Evolutionary conservation across 257 asterid genomes (phyloP).

Genomic region (Lantana camara): DNA sequence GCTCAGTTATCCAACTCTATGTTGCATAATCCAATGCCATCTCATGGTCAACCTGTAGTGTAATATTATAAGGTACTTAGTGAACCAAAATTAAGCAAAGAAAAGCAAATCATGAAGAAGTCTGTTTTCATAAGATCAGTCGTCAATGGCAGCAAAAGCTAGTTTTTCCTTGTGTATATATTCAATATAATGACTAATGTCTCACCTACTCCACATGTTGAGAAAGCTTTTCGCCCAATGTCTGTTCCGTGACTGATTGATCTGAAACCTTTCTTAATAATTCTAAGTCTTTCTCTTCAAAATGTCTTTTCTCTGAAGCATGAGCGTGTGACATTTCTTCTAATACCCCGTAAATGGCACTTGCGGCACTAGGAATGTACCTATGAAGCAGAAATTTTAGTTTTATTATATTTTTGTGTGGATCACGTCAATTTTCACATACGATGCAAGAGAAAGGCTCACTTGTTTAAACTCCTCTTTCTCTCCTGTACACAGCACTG

Average conservation of each 20-base stretch:
- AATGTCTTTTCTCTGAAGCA: constrained; percentile 66
- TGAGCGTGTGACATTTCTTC: constrained; percentile 59
- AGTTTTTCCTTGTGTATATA: too few relatives aligned
- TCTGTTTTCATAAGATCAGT: too few relatives aligned
- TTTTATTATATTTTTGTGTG: constrained; percentile 19
- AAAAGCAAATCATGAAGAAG: too few relatives aligned
- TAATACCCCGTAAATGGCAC: constrained; percentile 68
- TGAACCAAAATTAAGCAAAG: too few relatives aligned
- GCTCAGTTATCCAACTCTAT: constrained; percentile 79
- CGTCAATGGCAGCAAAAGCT: too few relatives aligned
- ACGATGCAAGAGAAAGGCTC: constrained; percentile 28
- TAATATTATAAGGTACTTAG: too few relatives aligned
- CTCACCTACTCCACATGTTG: constrained; percentile 82
- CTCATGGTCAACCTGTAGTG: constrained; percentile 84
- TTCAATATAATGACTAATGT: neutral
- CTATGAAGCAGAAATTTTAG: constrained; percentile 41
- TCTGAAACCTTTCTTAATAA: constrained; percentile 64
- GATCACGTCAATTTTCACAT: constrained; percentile 29
- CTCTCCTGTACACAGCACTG: too few relatives aligned
- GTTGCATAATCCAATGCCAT: constrained; percentile 94
- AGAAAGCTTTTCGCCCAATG: constrained; percentile 73
- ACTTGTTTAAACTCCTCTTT: constrained; percentile 85
- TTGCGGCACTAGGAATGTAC: constrained; percentile 77
- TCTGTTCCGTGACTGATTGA: constrained; percentile 53
- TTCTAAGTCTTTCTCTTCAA: constrained; percentile 55